Percentiles rank a stretch among this genome's conserved stretches.
Evolutionary conservation across 257 asterid genomes (phyloP).

Genomic region (Nicotiana paniculata): DNA sequence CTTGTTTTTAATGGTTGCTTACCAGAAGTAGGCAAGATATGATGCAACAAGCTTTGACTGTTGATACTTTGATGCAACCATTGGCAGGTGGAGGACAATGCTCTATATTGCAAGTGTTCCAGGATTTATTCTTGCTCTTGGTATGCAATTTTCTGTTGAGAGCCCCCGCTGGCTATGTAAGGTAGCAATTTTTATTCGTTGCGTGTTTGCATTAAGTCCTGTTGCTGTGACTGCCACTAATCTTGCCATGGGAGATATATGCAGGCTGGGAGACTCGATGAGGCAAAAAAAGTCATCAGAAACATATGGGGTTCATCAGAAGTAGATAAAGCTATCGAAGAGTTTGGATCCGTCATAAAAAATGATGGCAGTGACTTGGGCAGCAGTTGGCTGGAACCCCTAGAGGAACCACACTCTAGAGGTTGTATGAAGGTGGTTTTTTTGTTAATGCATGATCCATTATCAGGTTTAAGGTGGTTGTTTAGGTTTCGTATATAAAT

Average conservation of each 20-base stretch:
- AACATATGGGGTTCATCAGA: conserved; percentile 64
- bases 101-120: conserved; percentile 62
- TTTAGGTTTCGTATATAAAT: background rate
- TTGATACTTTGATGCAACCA: background rate
- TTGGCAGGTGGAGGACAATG: conserved; percentile 78
- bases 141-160: conserved; percentile 83
- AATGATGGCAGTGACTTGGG: conserved; percentile 64
- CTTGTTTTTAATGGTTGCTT: background rate
- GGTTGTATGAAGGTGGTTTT: conserved; percentile 62
- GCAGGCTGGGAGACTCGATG: conserved; percentile 65
- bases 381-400: conserved; percentile 76
- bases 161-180: conserved; percentile 97
- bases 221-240: conserved; percentile 8
- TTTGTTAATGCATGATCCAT: conserved; percentile 10
- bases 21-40: background rate
- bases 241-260: background rate
- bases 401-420: conserved; percentile 82
- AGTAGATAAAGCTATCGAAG: conserved; percentile 62
- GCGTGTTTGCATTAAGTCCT: background rate
- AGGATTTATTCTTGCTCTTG: conserved; percentile 61
- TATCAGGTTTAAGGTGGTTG: conserved; percentile 11
- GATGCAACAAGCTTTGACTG: background rate
- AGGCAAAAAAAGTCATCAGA: conserved; percentile 57
- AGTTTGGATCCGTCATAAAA: conserved; percentile 58
- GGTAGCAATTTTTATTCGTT: conserved; percentile 31